Conservation (phyloP, 1,284 basidiomycete species). For the Cystobasidiaceae sp. region DNA sequence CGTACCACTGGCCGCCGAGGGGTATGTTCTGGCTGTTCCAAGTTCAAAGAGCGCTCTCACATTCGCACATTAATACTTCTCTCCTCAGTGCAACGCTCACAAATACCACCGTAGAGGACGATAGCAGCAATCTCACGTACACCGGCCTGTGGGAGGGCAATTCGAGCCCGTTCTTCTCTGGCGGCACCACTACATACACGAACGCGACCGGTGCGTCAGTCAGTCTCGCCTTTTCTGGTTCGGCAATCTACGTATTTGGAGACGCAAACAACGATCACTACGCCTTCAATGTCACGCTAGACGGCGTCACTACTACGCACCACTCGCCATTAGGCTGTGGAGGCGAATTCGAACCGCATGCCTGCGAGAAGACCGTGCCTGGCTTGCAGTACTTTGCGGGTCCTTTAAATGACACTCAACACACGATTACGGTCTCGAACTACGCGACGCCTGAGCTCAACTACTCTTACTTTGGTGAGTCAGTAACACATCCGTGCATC, state of each 20-base stretch:
- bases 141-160: slow-evolving; percentile 47
- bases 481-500: not conserved
- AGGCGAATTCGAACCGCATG: slow-evolving; percentile 44
- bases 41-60: not conserved
- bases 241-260: slow-evolving; percentile 49
- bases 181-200: slow-evolving; percentile 45
- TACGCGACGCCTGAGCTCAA: slow-evolving; percentile 38
- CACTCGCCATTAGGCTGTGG: slow-evolving; percentile 45
- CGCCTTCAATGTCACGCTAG: slow-evolving; percentile 45
- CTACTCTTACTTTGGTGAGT: slow-evolving; percentile 48
- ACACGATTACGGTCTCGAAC: slow-evolving; percentile 45
- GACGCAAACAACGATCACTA: slow-evolving; percentile 51
- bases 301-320: slow-evolving; percentile 39
- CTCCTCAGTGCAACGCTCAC: slow-evolving; percentile 41
- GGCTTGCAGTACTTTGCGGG: slow-evolving; percentile 45
- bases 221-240: slow-evolving; percentile 45
- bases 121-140: slow-evolving; percentile 42
- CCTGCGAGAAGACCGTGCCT: slow-evolving; percentile 48
- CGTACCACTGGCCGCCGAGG: slow-evolving; percentile 41
- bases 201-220: slow-evolving; percentile 42
- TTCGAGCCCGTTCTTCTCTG: slow-evolving; percentile 43
- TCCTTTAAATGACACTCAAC: slow-evolving; percentile 42
- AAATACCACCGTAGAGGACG: slow-evolving; percentile 47
- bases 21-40: slow-evolving; percentile 37
- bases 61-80: not conserved